Evolutionary conservation across 2,329 filamentous ascomycete genomes (phyloP).

Genomic region (Aspergillus viridinutans): DNA sequence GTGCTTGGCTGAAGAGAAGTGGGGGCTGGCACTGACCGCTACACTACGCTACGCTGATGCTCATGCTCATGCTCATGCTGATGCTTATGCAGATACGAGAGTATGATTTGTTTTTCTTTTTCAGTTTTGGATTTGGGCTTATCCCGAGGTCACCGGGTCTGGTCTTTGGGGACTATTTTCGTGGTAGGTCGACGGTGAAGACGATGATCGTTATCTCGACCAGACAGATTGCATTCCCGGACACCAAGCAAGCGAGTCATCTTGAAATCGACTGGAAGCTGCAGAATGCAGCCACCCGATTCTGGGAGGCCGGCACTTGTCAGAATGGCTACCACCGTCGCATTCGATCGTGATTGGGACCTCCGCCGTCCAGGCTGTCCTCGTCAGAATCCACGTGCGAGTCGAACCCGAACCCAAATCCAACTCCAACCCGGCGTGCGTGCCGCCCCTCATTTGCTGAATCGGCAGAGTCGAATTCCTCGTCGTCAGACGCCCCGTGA

Average conservation of each 20-base stretch:
- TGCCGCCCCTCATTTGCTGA: slow-evolving; percentile 29
- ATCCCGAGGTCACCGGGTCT: neutral
- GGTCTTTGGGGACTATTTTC: neutral
- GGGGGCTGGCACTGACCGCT: neutral
- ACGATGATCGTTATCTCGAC: neutral
- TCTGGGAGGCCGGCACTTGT: neutral
- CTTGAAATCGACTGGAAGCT: neutral
- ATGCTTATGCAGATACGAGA: neutral
- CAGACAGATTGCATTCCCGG: neutral
- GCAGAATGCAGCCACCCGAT: neutral
- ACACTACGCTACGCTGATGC: neutral
- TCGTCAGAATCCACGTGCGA: slow-evolving; percentile 29
- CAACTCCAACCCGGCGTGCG: slow-evolving; percentile 17
- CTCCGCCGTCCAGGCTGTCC: slow-evolving; percentile 15
- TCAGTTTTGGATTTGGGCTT: neutral
- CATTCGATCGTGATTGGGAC: neutral
- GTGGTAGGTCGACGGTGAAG: neutral
- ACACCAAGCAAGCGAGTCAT: neutral
- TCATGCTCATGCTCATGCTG: neutral
- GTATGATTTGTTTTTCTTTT: neutral
- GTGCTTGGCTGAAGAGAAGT: neutral
- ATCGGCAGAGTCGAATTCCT: slow-evolving; percentile 41
- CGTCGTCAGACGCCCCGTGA: slow-evolving; percentile 40
- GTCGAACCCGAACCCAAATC: slow-evolving; percentile 11
- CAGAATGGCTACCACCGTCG: slow-evolving; percentile 3